phyloP scores from a whole-genome alignment of 176 grass and related monocot species.

The Triticum turgidum region DNA sequence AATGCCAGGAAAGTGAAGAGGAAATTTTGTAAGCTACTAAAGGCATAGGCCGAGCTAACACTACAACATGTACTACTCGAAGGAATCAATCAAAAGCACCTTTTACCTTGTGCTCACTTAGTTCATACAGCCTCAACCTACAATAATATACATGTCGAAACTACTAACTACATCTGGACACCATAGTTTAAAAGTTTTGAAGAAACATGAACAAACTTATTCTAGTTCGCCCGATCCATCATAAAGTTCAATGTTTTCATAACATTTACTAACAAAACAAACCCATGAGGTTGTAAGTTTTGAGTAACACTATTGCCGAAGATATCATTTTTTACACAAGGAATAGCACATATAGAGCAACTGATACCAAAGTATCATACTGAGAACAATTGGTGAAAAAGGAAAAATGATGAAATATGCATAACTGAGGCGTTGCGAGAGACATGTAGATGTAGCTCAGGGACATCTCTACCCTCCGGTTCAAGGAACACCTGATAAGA shows the following conservation, averaged over 20 bases:
- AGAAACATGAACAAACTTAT: neutral
- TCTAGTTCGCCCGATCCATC: neutral
- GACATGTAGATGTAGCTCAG: constrained; percentile 94
- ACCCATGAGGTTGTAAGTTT: neutral
- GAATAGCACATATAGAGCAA: neutral
- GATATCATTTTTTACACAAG: neutral
- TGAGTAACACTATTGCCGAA: neutral
- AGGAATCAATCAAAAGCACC: too few species aligned
- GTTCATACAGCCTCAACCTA: constrained; percentile 83
- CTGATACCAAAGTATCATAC: neutral
- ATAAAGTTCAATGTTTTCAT: neutral
- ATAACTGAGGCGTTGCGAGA: constrained; percentile 12
- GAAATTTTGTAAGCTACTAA: too few species aligned
- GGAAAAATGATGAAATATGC: neutral
- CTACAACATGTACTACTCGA: too few species aligned
- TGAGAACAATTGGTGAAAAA: constrained; percentile 29
- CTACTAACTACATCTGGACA: constrained; percentile 7
- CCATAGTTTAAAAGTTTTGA: neutral
- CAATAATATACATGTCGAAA: constrained; percentile 20
- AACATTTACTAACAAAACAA: neutral
- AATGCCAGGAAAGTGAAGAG: too few species aligned
- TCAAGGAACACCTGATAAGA: constrained; percentile 93
- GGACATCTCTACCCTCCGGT: constrained; percentile 91
- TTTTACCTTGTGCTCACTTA: constrained; percentile 82
- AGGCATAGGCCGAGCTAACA: too few species aligned